Evolutionary conservation across 495 filamentous ascomycete species (phyloP), one percentile per base, ranked within the genome.

Genomic region (Lindgomyces ingoldianus): DNA sequence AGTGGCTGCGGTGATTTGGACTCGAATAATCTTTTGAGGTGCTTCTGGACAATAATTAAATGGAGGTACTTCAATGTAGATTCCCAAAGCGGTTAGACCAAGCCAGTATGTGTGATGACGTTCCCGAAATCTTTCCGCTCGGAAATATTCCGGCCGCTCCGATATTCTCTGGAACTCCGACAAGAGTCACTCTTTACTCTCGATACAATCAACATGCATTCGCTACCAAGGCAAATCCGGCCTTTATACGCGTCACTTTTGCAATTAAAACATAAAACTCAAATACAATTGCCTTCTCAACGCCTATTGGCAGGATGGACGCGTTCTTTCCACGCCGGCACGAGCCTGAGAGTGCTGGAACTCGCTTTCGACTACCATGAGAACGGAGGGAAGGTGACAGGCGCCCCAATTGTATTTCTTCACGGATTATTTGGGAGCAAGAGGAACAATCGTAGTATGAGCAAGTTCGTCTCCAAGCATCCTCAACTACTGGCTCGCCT

Each of bases 341-440:
- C 50, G 21, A 55, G 48, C 45, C 41, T 11, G 3, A 36, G 54
- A n/a, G 46, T 58, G 6, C 33, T 70, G 12, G 62, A 62, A 6
- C 68, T 70, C 9, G 63, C 68, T 6, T 70, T 41, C 48, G 62
- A 61, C 21, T 51, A 61, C 16, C 68, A 70, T 33, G 59, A 70
- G 22, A 67, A 67, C 53, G 57, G 53, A n/a, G 68, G 68, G 4
- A 59, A 67, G 39, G 57, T 63, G 3, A 66, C 25, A 18, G 81
- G 82, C 47, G 72, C 83, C 45, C 91, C 94, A 0, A 89, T 98
- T 60, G 76, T 98, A 66, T 85, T 98, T 64, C 83, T 98, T 75
- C 94, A 98, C 74, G 94, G 94, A 3, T 81, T 98, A 16, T 98
- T 98, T 73, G 94, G 94, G 22, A 96, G 91, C 42, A 97, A 96